Evolutionary conservation across 306 rosid species (phyloP).

Genomic region (Cucurbita moschata): DNA sequence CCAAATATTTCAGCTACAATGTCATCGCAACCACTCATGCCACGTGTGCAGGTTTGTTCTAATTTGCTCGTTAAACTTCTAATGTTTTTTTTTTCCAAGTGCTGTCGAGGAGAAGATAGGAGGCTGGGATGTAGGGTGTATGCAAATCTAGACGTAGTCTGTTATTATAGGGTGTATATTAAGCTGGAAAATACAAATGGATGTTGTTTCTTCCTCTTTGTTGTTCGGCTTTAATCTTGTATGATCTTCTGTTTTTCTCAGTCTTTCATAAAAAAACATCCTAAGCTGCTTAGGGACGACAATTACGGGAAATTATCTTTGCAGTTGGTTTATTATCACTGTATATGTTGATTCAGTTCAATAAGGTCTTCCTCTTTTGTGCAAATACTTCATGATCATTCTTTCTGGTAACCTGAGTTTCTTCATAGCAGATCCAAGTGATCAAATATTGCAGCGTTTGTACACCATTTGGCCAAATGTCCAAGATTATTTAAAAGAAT

Average conservation of each 20-base stretch:
- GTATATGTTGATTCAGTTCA: background rate
- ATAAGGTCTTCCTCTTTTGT: background rate
- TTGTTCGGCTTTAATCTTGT: too few species aligned
- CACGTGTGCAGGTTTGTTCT: conserved; percentile 65
- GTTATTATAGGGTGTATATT: background rate
- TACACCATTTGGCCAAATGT: background rate
- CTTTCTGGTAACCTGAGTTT: background rate
- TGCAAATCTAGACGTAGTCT: background rate
- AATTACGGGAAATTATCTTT: too few species aligned
- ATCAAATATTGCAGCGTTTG: background rate
- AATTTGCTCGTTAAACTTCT: conserved; percentile 10
- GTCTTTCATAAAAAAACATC: too few species aligned
- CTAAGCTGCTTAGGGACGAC: too few species aligned
- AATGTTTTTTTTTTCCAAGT: background rate
- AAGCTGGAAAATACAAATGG: background rate
- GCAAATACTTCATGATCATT: background rate
- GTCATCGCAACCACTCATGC: conserved; percentile 56
- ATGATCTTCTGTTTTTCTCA: too few species aligned
- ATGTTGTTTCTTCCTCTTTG: background rate
- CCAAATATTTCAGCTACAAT: conserved; percentile 71
- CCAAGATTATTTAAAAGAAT: background rate
- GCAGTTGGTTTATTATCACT: too few species aligned
- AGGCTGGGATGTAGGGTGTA: background rate
- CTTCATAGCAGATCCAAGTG: background rate
- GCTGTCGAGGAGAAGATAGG: background rate